A percentile compares a stretch with the other conserved stretches of the same genome.
phyloP scores from a whole-genome alignment of 2,329 filamentous ascomycete species.

The Ascochyta pisi region DNA sequence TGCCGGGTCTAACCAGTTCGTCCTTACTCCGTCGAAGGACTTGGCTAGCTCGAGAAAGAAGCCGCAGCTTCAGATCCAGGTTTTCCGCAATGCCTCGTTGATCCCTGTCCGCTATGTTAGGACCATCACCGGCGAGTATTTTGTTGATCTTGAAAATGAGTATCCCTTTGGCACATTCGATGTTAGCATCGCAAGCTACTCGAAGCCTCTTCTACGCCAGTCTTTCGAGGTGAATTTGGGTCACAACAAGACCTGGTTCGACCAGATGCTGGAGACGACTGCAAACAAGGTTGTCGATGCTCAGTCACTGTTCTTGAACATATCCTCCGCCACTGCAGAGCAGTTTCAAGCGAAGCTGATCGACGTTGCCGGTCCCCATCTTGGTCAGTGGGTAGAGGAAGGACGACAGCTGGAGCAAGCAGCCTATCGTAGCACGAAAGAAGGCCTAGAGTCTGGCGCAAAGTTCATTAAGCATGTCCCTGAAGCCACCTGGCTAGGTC shows the following conservation, averaged over 20 bases:
- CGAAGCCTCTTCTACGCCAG: conserved; percentile 47
- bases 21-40: conserved; percentile 58
- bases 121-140: conserved; percentile 62
- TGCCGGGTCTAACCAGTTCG: conserved; percentile 61
- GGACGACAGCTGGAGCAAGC: conserved; percentile 8
- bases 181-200: conserved; percentile 53
- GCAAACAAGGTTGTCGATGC: conserved; percentile 28
- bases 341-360: conserved; percentile 16
- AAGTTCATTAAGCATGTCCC: conserved; percentile 25
- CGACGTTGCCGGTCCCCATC: neutral
- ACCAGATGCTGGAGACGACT: conserved; percentile 28
- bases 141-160: conserved; percentile 57
- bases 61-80: conserved; percentile 57
- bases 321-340: conserved; percentile 28
- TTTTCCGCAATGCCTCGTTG: conserved; percentile 53
- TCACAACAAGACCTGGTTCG: conserved; percentile 39
- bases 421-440: conserved; percentile 12
- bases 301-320: conserved; percentile 28
- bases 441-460: conserved; percentile 13
- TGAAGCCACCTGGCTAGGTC: conserved; percentile 30
- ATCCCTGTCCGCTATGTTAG: conserved; percentile 55
- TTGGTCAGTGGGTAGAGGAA: conserved; percentile 5
- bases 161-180: conserved; percentile 59
- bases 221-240: conserved; percentile 44
- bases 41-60: conserved; percentile 52